Base-by-base conservation (phyloP, 805 yeast genomes). In the Saccharomycopsis lassenensis region DNA sequence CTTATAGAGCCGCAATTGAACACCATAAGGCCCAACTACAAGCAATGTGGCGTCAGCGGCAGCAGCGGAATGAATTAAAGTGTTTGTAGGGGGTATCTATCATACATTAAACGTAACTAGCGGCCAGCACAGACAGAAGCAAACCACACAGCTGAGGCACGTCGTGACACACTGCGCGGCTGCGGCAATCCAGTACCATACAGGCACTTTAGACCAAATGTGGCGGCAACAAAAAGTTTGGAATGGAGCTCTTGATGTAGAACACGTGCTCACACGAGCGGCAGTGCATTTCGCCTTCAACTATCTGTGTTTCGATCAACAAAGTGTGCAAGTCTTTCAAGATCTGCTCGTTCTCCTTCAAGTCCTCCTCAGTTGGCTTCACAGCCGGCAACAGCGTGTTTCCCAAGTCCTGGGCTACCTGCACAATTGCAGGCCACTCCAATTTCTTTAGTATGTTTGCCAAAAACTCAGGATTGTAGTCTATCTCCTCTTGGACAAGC, bases 201-300 rank as follows among this genome's bases (percentile, higher is more conserved):
- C n/a, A n/a, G n/a, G n/a, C n/a, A n/a, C n/a, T n/a, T 25, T 29
- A 39, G 7, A 43, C 93, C 48, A 91, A 65, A 54, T 91, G 97
- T 5, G 97, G 97, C 22, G 98, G 97, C 24, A 91, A 68, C 37
- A 91, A 61, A 58, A 91, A 80, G 65, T 89, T 89, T 24, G 99
- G 95, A 48, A 91, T 86, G 35, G 91, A 75, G 63, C 85, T 87
- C 59, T 87, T 89, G 61, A 91, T 81, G 61, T 80, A 74, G 59
- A 87, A 91, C 5, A 81, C 64, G 57, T 89, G 96, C 1, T 73
- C 77, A 55, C 99, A 91, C 58, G 78, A 78, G 16, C 69, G 64
- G 55, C 99, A 91, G 8, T 64, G 65, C 97, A 91, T 85, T 49
- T 77, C 75, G 2, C 98, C 99, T 49, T 87, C 89, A 7, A 67